These are phyloP conservation scores for Capsicum rhomboideum DNA, from an alignment of 257 asterid species.

Conservation along the genomic window DNA sequence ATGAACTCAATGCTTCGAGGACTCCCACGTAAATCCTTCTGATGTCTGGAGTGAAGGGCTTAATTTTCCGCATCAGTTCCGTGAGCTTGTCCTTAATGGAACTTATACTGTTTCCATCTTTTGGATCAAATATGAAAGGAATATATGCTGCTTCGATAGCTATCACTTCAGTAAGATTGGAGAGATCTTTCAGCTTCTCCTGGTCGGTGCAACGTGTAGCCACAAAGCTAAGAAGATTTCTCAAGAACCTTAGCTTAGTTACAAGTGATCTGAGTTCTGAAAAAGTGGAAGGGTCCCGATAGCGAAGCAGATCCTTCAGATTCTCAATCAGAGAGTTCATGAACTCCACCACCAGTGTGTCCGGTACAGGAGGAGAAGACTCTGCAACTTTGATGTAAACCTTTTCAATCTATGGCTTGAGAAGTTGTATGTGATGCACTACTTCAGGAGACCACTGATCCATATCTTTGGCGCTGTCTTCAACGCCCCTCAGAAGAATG, in stretches of 20 bases:
- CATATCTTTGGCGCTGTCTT: background rate
- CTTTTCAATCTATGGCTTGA: background rate
- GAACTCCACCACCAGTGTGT: background rate
- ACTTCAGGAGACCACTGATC: background rate
- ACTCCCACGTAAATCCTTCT: background rate
- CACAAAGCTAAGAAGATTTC: background rate
- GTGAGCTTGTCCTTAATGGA: background rate
- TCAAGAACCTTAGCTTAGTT: background rate
- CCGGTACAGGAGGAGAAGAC: background rate
- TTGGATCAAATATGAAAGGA: background rate
- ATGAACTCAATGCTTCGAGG: background rate
- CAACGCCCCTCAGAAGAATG: background rate
- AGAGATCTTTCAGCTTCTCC: background rate
- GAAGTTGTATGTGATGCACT: background rate
- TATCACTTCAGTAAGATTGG: background rate
- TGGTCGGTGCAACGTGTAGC: background rate
- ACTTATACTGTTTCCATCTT: background rate
- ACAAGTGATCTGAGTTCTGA: background rate
- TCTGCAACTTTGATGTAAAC: background rate
- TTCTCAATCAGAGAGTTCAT: background rate
- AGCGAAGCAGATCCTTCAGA: background rate
- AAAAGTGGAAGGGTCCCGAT: background rate
- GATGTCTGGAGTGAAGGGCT: background rate
- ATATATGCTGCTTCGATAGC: background rate
- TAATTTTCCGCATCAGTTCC: background rate